These are phyloP conservation scores for Ceriops tagal DNA, from an alignment of 345 rosid genomes.

Conservation along the genomic window DNA sequence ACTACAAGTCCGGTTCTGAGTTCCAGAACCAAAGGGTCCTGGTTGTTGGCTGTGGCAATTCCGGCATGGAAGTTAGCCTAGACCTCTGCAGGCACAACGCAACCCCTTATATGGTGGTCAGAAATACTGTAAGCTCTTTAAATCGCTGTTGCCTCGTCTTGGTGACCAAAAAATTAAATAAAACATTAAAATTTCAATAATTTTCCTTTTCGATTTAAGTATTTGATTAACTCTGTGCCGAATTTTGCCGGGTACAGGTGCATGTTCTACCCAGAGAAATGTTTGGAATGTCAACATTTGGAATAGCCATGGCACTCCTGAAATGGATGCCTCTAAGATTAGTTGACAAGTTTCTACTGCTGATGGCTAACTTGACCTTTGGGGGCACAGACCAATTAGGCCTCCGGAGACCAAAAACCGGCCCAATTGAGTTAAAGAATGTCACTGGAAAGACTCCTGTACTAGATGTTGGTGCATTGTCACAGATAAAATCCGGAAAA, in stretches of 20 bases:
- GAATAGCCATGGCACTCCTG: slow-evolving; percentile 67
- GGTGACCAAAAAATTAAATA: no score
- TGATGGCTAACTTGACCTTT: slow-evolving; percentile 43
- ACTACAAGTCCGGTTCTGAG: slow-evolving; percentile 51
- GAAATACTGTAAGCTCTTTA: slow-evolving; percentile 43
- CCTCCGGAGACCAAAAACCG: slow-evolving; percentile 74
- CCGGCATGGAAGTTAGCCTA: slow-evolving; percentile 67
- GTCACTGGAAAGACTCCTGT: slow-evolving; percentile 83
- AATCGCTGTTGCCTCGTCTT: no score
- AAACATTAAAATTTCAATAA: no score
- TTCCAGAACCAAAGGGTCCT: slow-evolving; percentile 45
- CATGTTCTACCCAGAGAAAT: slow-evolving; percentile 85
- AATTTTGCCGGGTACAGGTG: slow-evolving; percentile 36
- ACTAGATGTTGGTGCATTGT: slow-evolving; percentile 75
- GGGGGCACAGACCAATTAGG: slow-evolving; percentile 76
- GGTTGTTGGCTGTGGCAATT: slow-evolving; percentile 83
- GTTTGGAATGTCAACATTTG: slow-evolving; percentile 75
- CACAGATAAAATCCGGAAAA: slow-evolving; percentile 61
- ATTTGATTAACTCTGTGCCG: background rate
- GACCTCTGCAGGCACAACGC: slow-evolving; percentile 62
- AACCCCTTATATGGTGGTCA: slow-evolving; percentile 48
- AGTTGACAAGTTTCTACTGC: slow-evolving; percentile 59
- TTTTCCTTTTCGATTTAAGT: background rate
- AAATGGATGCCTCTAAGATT: slow-evolving; percentile 70
- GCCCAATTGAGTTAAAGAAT: slow-evolving; percentile 83